A percentile compares a stretch with the other conserved stretches of the same genome.
These are phyloP conservation scores for Oryza coarctata DNA, from an alignment of 176 grass and related monocot species.

Conservation along the genomic window DNA sequence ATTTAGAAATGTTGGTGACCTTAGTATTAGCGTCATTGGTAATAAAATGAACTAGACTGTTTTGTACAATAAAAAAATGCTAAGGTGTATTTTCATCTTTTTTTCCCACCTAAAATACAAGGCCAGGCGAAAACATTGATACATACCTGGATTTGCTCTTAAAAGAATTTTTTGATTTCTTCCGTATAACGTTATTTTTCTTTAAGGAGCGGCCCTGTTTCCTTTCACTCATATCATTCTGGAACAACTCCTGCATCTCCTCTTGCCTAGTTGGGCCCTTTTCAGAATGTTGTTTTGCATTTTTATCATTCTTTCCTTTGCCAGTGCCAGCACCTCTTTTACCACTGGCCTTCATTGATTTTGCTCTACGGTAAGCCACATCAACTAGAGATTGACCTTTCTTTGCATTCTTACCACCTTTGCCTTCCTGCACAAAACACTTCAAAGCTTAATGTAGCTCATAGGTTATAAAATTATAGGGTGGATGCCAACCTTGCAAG, in stretches of 20 bases:
- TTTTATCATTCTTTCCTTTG: constrained; percentile 56
- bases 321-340: constrained; percentile 46
- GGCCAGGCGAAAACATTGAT: not conserved
- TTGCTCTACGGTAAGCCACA: constrained; percentile 73
- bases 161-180: constrained; percentile 81
- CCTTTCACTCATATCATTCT: constrained; percentile 87
- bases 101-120: not conserved
- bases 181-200: constrained; percentile 42
- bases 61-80: not conserved
- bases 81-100: not conserved
- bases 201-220: constrained; percentile 63
- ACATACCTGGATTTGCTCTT: constrained; percentile 95
- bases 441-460: constrained; percentile 21
- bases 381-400: constrained; percentile 71
- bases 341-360: constrained; percentile 63
- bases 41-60: not conserved
- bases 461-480: not conserved
- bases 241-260: constrained; percentile 79
- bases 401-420: constrained; percentile 55
- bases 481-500: not conserved
- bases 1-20: not conserved
- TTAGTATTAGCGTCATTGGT: not conserved
- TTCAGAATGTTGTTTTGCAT: constrained; percentile 48
- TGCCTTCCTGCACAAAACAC: constrained; percentile 39
- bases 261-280: constrained; percentile 60